Evolutionary conservation across 371 early-diverging fungal species (phyloP).

Genomic region (Mucor mucedo): DNA sequence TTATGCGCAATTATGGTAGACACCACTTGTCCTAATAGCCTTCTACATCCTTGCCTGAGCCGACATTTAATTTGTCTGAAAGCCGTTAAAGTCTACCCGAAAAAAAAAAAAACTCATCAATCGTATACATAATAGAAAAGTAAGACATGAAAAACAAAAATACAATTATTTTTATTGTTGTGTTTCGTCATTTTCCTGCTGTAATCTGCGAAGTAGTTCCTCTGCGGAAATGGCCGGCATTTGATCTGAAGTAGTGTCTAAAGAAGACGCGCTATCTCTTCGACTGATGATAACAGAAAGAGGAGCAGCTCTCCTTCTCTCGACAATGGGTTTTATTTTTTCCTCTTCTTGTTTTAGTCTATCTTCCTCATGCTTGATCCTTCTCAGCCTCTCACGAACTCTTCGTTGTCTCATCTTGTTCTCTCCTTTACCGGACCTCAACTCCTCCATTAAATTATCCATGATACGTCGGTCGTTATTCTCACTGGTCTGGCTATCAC

Average conservation of each 20-base stretch:
- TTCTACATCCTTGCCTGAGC: too few relatives aligned
- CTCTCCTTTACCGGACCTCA: constrained; percentile 42
- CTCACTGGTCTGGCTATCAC: background rate
- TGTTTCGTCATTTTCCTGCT: constrained; percentile 24
- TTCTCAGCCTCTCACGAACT: constrained; percentile 16
- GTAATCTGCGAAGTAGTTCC: constrained; percentile 25
- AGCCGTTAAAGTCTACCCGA: too few relatives aligned
- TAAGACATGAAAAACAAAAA: background rate
- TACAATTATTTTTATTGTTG: background rate
- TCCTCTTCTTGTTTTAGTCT: background rate
- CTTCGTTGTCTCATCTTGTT: constrained; percentile 36
- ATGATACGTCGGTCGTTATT: constrained; percentile 47
- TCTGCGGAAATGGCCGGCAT: constrained; percentile 30
- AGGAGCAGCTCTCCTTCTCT: background rate
- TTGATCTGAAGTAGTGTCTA: constrained; percentile 1
- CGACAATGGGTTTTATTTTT: background rate
- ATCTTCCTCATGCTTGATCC: constrained; percentile 1
- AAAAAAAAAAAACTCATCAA: too few relatives aligned
- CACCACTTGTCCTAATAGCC: too few relatives aligned
- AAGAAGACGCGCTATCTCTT: constrained; percentile 9
- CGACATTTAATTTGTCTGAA: too few relatives aligned
- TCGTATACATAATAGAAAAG: background rate
- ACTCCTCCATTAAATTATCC: constrained; percentile 48
- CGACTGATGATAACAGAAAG: background rate
- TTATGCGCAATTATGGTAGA: too few relatives aligned